phyloP scores from a whole-genome alignment of 257 asterid species.

The Knoxia roxburghii region DNA sequence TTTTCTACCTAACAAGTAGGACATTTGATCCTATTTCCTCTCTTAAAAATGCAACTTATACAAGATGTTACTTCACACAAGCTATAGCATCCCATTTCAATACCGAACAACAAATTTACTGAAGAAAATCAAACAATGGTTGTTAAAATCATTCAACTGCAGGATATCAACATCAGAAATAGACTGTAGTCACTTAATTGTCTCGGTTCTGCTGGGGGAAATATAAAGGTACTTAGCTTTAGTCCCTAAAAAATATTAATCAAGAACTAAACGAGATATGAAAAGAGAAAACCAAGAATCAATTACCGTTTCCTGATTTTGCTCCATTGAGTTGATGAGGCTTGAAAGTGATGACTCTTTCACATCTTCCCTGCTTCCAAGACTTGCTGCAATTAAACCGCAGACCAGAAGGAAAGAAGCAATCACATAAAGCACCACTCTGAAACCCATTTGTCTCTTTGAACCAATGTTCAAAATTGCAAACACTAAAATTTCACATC shows the following conservation, averaged over 20 bases:
- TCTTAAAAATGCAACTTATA: background rate
- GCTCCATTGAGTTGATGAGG: slow-evolving; percentile 38
- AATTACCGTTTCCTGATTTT: slow-evolving; percentile 50
- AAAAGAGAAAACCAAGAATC: slow-evolving; percentile 12
- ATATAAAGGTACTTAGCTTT: background rate
- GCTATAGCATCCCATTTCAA: background rate
- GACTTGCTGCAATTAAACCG: slow-evolving; percentile 28
- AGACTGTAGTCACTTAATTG: background rate
- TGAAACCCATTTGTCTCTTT: slow-evolving; percentile 37
- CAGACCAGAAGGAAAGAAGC: slow-evolving; percentile 39
- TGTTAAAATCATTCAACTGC: background rate
- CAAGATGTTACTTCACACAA: background rate
- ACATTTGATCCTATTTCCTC: background rate
- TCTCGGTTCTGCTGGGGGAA: background rate
- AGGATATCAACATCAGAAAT: background rate
- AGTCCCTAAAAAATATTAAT: background rate
- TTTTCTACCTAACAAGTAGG: background rate
- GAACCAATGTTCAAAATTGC: slow-evolving; percentile 38
- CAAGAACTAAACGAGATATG: background rate
- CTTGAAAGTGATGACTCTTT: slow-evolving; percentile 36
- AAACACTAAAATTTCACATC: slow-evolving; percentile 38
- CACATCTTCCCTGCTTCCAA: slow-evolving; percentile 37
- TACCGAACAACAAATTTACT: background rate
- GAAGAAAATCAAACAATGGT: background rate
- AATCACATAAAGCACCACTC: slow-evolving; percentile 30